These are phyloP conservation scores for Pezicula neosporulosa DNA, from an alignment of 2,329 filamentous ascomycete species.

Conservation along the genomic window DNA sequence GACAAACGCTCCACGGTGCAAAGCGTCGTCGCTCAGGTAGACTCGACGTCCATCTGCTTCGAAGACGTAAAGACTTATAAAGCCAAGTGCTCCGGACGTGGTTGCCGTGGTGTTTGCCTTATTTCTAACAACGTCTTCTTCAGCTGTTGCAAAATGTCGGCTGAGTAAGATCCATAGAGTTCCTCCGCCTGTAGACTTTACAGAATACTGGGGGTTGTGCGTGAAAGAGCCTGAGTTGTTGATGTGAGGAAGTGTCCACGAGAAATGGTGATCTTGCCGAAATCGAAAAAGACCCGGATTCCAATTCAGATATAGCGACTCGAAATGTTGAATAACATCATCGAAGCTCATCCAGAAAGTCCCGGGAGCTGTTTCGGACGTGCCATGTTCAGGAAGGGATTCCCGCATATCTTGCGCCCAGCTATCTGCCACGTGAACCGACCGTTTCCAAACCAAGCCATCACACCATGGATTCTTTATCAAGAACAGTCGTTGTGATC, in stretches of 20 bases:
- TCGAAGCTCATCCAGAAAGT: slow-evolving; percentile 93
- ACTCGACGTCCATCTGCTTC: slow-evolving; percentile 67
- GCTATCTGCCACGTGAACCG: slow-evolving; percentile 16
- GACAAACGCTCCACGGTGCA: slow-evolving; percentile 80
- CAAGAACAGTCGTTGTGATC: slow-evolving; percentile 64
- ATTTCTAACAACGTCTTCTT: slow-evolving; percentile 52
- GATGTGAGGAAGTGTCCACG: slow-evolving; percentile 61
- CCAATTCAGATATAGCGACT: slow-evolving; percentile 97
- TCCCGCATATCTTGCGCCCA: slow-evolving; percentile 22
- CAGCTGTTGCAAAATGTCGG: slow-evolving; percentile 75
- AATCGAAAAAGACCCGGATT: slow-evolving; percentile 79
- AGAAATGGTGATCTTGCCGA: slow-evolving; percentile 87
- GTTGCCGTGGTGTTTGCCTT: slow-evolving; percentile 25
- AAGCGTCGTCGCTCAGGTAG: slow-evolving; percentile 66
- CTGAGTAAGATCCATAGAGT: slow-evolving; percentile 81
- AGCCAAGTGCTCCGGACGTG: slow-evolving; percentile 52
- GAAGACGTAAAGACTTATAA: slow-evolving; percentile 85
- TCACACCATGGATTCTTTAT: slow-evolving; percentile 97
- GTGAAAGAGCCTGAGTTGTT: slow-evolving; percentile 52
- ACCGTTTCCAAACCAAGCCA: slow-evolving; percentile 68
- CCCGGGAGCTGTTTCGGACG: slow-evolving; percentile 48
- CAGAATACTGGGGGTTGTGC: slow-evolving; percentile 70
- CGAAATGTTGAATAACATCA: slow-evolving; percentile 85
- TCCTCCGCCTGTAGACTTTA: slow-evolving; percentile 54
- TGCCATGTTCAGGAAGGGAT: slow-evolving; percentile 15